Evolutionary conservation across 768 basidiomycete genomes (phyloP).

Genomic region (Favolaschia claudopus): DNA sequence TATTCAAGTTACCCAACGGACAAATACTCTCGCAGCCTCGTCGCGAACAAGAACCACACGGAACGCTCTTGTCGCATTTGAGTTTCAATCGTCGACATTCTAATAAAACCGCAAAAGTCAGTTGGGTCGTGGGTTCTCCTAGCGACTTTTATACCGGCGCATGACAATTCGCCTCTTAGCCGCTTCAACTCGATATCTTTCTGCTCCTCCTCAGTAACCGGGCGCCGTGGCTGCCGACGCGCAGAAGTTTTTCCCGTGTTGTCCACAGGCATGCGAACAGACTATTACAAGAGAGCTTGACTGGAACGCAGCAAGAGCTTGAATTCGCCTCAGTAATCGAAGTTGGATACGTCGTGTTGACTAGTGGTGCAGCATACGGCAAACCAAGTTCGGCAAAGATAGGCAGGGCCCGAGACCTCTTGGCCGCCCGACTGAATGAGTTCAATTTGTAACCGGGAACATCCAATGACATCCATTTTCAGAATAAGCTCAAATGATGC

Average conservation of each 20-base stretch:
- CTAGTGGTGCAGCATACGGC: too few species aligned
- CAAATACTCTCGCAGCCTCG: conserved; percentile 72
- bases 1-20: conserved; percentile 67
- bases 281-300: too few species aligned
- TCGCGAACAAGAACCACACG: conserved; percentile 58
- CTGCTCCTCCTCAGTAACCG: conserved; percentile 57
- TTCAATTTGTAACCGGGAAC: too few species aligned
- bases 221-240: conserved; percentile 48
- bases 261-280: conserved; percentile 59
- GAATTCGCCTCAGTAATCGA: too few species aligned
- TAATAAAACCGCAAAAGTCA: conserved; percentile 64
- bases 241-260: conserved; percentile 44
- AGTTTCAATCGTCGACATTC: conserved; percentile 61
- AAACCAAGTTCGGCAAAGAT: too few species aligned
- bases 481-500: too few species aligned
- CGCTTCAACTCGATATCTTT: conserved; percentile 62
- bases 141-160: not conserved
- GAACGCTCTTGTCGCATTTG: conserved; percentile 60
- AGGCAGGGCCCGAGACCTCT: too few species aligned
- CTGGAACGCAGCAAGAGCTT: too few species aligned
- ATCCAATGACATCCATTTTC: too few species aligned
- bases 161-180: conserved; percentile 44
- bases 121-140: too few species aligned
- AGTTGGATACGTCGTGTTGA: too few species aligned
- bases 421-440: too few species aligned